Base-by-base conservation (phyloP, 2,329 filamentous ascomycete species). In the Diaporthe humulicola region DNA sequence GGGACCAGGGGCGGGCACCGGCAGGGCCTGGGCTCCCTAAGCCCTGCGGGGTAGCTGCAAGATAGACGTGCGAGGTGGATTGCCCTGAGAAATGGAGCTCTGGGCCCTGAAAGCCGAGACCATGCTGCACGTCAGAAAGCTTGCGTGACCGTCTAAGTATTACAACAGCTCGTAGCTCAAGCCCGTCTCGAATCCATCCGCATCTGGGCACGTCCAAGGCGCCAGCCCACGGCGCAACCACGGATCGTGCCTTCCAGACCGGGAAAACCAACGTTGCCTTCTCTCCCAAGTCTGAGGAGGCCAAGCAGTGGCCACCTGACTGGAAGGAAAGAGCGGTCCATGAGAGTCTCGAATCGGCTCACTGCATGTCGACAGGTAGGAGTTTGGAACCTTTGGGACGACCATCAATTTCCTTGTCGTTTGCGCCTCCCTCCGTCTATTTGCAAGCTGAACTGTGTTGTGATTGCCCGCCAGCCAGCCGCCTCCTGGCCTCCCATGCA, bases 11-110 rank as follows among this genome's bases (percentile, higher is more conserved):
- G 36, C 38, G 38, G 60, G 45, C 14, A n/a, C n/a, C 22, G 36
- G 12, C 69, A 15, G 42, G 28, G 22, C 52, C 42, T 6, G n/a
- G 19, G 57, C 9, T 36, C 57, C 28, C 48, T 48, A 69, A 48
- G 33, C 48, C 64, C 48, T 69, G 64, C 48, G 64, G 64, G 64
- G 64, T 54, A 69, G 64, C 64, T 69, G 64, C 64, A 38, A 69
- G 64, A 69, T 40, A 33, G 45, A 38, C 30, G 33, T 19, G 48
- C 10, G 2, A 38, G 64, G 61, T 48, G 61, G 61, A 19, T 36
- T 52, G n/a, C 33, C 48, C 40, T 25, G 45, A 52, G 48, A 38
- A 17, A 33, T 61, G 70, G 70, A 54, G 56, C 56, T 60, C 56
- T 56, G 33, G 45, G 22, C 28, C 45, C 56, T 71, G 56, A 30